phyloP scores from a whole-genome alignment of 2,329 filamentous ascomycete genomes.

The Ceratocystis cubensis region DNA sequence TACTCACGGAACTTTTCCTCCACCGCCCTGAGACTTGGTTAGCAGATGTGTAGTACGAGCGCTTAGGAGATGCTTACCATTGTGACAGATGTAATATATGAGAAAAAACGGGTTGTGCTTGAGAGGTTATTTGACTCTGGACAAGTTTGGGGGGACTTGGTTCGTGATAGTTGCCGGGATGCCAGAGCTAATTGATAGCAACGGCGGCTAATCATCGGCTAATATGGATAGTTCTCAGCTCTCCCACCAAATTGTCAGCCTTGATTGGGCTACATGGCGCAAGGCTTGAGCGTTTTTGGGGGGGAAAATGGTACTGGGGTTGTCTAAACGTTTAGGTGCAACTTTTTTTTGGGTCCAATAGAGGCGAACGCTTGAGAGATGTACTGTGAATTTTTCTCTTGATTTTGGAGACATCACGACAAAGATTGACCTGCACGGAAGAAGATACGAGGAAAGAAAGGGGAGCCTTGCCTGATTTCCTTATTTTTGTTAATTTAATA shows the following conservation, averaged over 20 bases:
- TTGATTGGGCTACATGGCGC: conserved; percentile 13
- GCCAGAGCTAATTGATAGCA: conserved; percentile 7
- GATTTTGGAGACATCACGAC: conserved; percentile 10
- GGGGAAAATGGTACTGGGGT: background rate
- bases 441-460: background rate
- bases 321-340: too few species aligned
- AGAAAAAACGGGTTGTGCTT: background rate
- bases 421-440: background rate
- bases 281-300: conserved; percentile 10
- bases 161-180: background rate
- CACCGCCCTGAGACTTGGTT: background rate
- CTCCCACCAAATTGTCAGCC: background rate
- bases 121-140: conserved; percentile 1
- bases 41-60: background rate
- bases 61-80: background rate
- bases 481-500: conserved; percentile 3
- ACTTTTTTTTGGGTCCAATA: conserved; percentile 1
- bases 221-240: background rate
- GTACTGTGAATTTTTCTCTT: background rate
- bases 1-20: conserved; percentile 21
- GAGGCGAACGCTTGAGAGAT: conserved; percentile 2
- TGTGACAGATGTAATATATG: background rate
- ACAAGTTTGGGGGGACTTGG: background rate
- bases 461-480: background rate
- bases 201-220: conserved; percentile 13